Evolutionary conservation across 805 yeast species (phyloP), one percentile per base, ranked within the genome.

Genomic region (Saccharomycopsis schoenii): DNA sequence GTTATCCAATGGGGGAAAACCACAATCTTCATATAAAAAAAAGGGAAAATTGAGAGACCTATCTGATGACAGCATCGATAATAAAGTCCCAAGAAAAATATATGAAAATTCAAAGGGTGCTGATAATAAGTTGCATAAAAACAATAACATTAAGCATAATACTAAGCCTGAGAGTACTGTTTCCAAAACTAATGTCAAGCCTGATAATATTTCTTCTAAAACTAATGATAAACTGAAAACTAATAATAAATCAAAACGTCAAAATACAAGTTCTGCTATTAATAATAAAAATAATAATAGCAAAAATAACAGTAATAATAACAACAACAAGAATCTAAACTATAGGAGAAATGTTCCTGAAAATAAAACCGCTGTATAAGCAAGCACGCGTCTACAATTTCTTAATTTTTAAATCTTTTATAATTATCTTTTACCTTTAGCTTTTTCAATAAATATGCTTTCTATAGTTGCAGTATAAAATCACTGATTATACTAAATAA

Each of bases 281-380:
- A 29, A 37, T 37, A 12, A 14, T 14, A 37, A 12, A 2, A 14
- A 37, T 14, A 37, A 12, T 37, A 37, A 14, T 4, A 12, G 10
- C 41, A 37, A 37, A 25, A 21, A 47, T 11, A 15, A 15, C 2
- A 12, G 6, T 47, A 24, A 9, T 47, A 24, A 24, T 8, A 14
- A 47, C 10, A 19, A 47, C 21, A 47, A 47, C 12, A 47, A 24
- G 25, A 47, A 47, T 19, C 34, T 47, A 25, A 24, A 6, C 21
- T 10, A 21, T 47, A 47, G 34, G 25, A 54, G 65, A 67, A 2
- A 47, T 5, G 29, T 12, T 11, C 19, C 29, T 11, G 29, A 47
- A 47, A 47, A 24, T 19, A 24, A 24, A 47, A n/a, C 11, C 12
- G 19, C 19, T 21, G 14, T 24, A 5, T 19, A 47, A 29, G 6